A percentile compares a stretch with the other conserved stretches of the same genome.
Conservation (phyloP, 2,329 filamentous ascomycete genomes). For the Fusarium secorum region DNA sequence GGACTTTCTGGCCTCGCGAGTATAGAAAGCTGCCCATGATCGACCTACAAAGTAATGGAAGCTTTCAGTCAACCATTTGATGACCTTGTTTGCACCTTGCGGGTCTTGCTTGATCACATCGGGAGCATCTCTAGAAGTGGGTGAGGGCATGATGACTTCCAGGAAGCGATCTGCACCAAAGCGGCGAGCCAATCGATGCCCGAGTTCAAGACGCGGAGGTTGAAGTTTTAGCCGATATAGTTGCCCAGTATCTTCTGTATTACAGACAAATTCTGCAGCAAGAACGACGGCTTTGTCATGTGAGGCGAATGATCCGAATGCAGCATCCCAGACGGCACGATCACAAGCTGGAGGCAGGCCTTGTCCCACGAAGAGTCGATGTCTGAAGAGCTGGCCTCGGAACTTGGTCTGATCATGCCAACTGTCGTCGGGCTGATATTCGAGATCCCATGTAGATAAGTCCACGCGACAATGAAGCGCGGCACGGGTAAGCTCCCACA, state of each 20-base stretch:
- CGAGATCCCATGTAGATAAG: conserved; percentile 46
- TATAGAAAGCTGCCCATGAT: conserved; percentile 58
- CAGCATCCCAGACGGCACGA: conserved; percentile 56
- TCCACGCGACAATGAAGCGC: conserved; percentile 56
- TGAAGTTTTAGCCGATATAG: conserved; percentile 57
- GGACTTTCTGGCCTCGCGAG: conserved; percentile 51
- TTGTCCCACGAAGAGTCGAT: conserved; percentile 54
- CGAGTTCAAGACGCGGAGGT: conserved; percentile 57
- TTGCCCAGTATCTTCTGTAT: conserved; percentile 46
- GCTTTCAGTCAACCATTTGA: conserved; percentile 40
- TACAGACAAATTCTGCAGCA: conserved; percentile 52
- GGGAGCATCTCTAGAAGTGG: conserved; percentile 42
- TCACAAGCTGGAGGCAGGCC: conserved; percentile 58
- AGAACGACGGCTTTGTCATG: conserved; percentile 53
- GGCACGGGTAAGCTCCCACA: conserved; percentile 62
- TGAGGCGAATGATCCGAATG: conserved; percentile 48
- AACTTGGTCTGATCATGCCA: conserved; percentile 57
- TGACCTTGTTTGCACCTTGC: conserved; percentile 43
- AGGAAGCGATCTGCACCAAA: conserved; percentile 68
- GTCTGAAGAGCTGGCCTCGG: conserved; percentile 50
- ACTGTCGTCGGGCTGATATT: conserved; percentile 45
- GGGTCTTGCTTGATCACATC: conserved; percentile 44
- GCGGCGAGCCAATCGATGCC: conserved; percentile 61
- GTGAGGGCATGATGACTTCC: conserved; percentile 60
- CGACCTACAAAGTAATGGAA: conserved; percentile 57